Conservation (phyloP, 139 green algal genomes). For the Micromonas commoda region DNA sequence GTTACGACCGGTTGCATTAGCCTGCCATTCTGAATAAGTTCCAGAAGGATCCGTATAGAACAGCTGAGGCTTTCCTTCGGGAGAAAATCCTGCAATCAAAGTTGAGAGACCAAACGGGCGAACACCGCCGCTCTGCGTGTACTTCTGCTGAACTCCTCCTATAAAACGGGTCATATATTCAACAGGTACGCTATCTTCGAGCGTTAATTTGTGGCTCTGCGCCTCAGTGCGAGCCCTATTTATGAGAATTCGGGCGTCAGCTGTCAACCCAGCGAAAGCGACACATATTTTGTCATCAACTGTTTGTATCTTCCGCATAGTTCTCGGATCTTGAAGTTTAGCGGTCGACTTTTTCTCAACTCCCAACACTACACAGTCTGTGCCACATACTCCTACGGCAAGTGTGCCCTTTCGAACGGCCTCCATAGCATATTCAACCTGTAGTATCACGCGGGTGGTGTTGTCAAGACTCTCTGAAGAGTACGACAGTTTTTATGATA, state of each 20-base stretch:
- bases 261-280: conserved; percentile 91
- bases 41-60: conserved; percentile 97
- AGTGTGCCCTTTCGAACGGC: conserved; percentile 89
- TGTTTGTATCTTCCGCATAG: conserved; percentile 92
- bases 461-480: background rate
- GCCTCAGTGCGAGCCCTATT: conserved; percentile 85
- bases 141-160: conserved; percentile 86
- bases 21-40: conserved; percentile 94
- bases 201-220: conserved; percentile 64
- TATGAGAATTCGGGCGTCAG: conserved; percentile 91
- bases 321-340: conserved; percentile 90
- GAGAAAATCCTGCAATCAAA: conserved; percentile 88
- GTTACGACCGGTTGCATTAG: conserved; percentile 93
- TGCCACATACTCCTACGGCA: conserved; percentile 86
- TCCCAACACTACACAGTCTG: conserved; percentile 81
- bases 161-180: conserved; percentile 85
- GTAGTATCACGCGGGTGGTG: conserved; percentile 38
- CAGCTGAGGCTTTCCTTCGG: conserved; percentile 59
- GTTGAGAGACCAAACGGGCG: conserved; percentile 97
- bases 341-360: conserved; percentile 93
- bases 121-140: conserved; percentile 94
- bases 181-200: conserved; percentile 55
- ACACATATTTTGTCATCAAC: conserved; percentile 95
- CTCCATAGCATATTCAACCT: conserved; percentile 98
- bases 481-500: background rate